These are phyloP conservation scores for Umbilicus rupestris DNA, from an alignment of 164 flowering plant species.

Conservation along the genomic window DNA sequence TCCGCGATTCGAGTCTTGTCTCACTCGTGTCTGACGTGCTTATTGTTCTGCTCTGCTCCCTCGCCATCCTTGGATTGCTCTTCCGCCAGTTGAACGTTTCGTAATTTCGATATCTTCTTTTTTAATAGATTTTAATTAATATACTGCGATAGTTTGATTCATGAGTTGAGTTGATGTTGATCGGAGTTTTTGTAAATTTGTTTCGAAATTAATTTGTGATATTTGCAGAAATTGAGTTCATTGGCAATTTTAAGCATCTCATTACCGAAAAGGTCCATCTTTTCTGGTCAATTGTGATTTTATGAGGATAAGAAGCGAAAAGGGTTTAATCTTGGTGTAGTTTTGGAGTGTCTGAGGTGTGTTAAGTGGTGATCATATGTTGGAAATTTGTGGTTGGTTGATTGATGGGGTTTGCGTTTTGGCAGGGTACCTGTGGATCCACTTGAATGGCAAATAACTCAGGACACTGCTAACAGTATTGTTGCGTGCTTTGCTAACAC, in stretches of 20 bases:
- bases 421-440: constrained; percentile 97
- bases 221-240: too few species aligned
- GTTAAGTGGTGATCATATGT: not conserved
- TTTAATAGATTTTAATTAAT: not conserved
- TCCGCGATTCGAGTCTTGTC: constrained; percentile 57
- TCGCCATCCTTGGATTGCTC: constrained; percentile 94
- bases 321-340: not conserved
- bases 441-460: constrained; percentile 96
- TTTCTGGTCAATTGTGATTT: too few species aligned
- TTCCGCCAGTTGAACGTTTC: constrained; percentile 89
- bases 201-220: too few species aligned
- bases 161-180: not conserved
- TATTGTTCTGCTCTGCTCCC: constrained; percentile 93
- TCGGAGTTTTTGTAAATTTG: too few species aligned
- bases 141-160: not conserved
- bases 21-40: constrained; percentile 83
- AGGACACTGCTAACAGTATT: constrained; percentile 67
- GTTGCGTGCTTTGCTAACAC: constrained; percentile 84
- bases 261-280: too few species aligned
- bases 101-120: constrained; percentile 18
- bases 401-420: not conserved
- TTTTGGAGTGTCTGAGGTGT: not conserved
- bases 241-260: too few species aligned
- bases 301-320: not conserved
- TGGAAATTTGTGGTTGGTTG: not conserved